Conservation (phyloP, 352 stramenopile species). For the Globisporangium abappressorium region DNA sequence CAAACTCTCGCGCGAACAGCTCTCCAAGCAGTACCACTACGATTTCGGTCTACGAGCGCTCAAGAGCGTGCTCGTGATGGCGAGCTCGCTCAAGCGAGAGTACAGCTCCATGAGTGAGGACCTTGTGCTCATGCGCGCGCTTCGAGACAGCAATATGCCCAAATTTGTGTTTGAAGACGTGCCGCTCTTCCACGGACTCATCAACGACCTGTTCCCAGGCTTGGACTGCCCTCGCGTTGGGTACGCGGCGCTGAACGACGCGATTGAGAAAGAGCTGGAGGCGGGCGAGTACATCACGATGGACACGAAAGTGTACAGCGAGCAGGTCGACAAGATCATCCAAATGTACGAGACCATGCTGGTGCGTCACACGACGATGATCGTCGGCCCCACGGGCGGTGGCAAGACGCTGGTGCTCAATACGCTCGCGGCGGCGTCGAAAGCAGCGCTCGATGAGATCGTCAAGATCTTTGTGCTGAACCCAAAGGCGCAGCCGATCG, state of each 20-base stretch:
- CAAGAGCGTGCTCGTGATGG: constrained; percentile 95
- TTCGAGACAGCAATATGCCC: constrained; percentile 95
- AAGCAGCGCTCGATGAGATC: constrained; percentile 82
- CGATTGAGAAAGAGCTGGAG: constrained; percentile 85
- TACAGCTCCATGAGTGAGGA: constrained; percentile 93
- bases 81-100: constrained; percentile 90
- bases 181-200: constrained; percentile 92
- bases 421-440: constrained; percentile 81
- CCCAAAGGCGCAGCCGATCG: constrained; percentile 91
- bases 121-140: constrained; percentile 92
- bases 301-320: constrained; percentile 69
- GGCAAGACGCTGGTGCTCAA: constrained; percentile 93
- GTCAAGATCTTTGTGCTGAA: constrained; percentile 95
- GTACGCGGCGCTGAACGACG: constrained; percentile 88
- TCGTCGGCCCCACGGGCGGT: constrained; percentile 91
- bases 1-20: constrained; percentile 92
- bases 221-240: constrained; percentile 92
- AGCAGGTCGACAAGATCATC: constrained; percentile 96
- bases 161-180: constrained; percentile 97
- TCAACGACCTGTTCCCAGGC: constrained; percentile 94
- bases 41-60: constrained; percentile 93
- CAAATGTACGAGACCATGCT: constrained; percentile 97
- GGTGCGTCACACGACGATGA: constrained; percentile 95
- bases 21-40: constrained; percentile 96
- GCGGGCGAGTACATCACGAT: constrained; percentile 78